Evolutionary conservation across 306 rosid genomes (phyloP), one percentile per base, ranked within the genome.

Genomic region (Arachis stenosperma): DNA sequence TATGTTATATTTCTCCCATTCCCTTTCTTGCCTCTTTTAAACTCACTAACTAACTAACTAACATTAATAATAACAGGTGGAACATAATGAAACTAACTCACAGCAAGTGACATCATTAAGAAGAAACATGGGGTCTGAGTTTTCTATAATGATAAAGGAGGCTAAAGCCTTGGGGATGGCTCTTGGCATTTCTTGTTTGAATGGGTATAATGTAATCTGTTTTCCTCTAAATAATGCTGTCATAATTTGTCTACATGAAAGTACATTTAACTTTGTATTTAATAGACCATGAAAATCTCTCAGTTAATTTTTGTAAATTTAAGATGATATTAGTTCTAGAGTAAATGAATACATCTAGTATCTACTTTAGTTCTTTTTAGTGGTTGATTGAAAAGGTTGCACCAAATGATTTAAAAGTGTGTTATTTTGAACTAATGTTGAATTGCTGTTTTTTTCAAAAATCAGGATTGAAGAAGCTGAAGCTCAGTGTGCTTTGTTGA

Each of bases 381-480:
- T 51, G 42, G 52, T 52, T 75, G 42, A 70, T 75, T 78, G 68
- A 65, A 75, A 61, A 70, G 22, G 66, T 69, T 75, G 76, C 43
- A 47, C 14, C 53, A 17, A 59, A 5, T 43, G 67, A 65, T 75
- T 22, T 56, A 52, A 39, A 44, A 22, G 13, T 43, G 65, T 39
- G 47, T 40, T 48, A 61, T 60, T 73, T 53, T 65, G 66, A 59
- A 74, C 27, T 22, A 74, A 66, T 65, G 33, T 69, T 74, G 13
- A 14, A 17, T 3, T 60, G 53, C 27, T 60, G 11, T 33, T 39
- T 66, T 80, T 76, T 41, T 8, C 47, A 40, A 79, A 78, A 73
- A 80, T 60, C 81, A 91, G 97, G 86, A 79, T 89, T 50, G 97
- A 91, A 81, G 96, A 91, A 86, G 97, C 91, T 69, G 97, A 89